Base-by-base conservation (phyloP, 163 green algal species). In the Chlorella variabilis region DNA sequence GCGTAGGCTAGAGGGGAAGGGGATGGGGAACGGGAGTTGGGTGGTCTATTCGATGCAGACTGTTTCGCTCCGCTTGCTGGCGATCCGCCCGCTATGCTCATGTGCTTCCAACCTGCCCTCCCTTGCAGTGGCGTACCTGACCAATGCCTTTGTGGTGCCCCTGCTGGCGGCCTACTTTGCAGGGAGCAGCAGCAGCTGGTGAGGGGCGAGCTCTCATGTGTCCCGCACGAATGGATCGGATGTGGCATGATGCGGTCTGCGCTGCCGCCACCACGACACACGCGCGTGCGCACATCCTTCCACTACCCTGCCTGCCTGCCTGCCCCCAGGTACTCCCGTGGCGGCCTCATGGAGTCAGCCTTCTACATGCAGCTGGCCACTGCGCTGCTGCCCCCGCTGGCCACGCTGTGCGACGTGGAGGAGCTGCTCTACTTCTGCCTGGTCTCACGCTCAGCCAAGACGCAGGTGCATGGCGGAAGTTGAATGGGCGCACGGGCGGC, bases 281-380 rank as follows among this genome's bases (percentile, higher is more conserved):
- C 45, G 15, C 45, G 45, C 45, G 11, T 15, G 11, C 45, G 11
- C 45, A 54, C 45, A 54, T 15, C 11, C 45, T 54, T 15, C 11
- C 45, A 54, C 45, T 54, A 15, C 20, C 59, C 38, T 77, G 39
- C 31, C 20, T 71, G 27, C 21, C 23, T 29, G 23, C 38, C 20
- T 81, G 17, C 63, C 31, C 4, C 23, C 74, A 90, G 83, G 85
- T 90, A 85, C 80, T 81, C 78, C 8, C 76, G 83, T 3, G 89
- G 89, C 36, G 89, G 89, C 63, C 59, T 92, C 7, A 84, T 89
- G 59, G 89, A 92, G 78, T 77, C 74, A 34, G 89, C 89, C 38
- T 92, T 92, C 78, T 92, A 84, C 62, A 87, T 90, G 41, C 87
- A 92, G 79, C 62, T 84, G 36, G 81, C 80, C 71, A 92, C 89